A percentile compares a stretch with the other conserved stretches of the same genome.
Conservation (phyloP, 768 basidiomycete genomes). For the Paxillus rubicundulus region DNA sequence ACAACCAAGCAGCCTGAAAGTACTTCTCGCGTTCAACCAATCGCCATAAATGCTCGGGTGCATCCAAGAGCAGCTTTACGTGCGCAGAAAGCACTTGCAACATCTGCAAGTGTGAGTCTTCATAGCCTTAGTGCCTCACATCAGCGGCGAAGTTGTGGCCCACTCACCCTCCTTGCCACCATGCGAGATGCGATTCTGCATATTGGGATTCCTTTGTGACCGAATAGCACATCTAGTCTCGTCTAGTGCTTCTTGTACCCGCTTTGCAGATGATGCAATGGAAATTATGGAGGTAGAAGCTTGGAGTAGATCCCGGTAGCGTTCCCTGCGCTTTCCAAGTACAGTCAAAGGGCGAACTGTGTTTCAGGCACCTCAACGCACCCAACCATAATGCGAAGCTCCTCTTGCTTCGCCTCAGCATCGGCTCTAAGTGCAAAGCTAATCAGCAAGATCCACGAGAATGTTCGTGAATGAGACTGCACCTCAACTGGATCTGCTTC, state of each 20-base stretch:
- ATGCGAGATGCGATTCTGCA: slow-evolving; percentile 40
- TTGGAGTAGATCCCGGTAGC: slow-evolving; percentile 83
- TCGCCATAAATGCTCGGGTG: slow-evolving; percentile 89
- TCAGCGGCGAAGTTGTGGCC: neutral
- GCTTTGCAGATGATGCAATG: slow-evolving; percentile 65
- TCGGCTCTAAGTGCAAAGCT: slow-evolving; percentile 50
- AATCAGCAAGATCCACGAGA: slow-evolving; percentile 1
- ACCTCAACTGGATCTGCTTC: slow-evolving; percentile 71
- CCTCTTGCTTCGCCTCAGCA: slow-evolving; percentile 85
- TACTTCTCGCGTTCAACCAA: slow-evolving; percentile 79
- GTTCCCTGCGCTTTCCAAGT: slow-evolving; percentile 73
- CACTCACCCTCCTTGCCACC: slow-evolving; percentile 44
- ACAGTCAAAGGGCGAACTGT: slow-evolving; percentile 29
- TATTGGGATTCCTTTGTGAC: slow-evolving; percentile 43
- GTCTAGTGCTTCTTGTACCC: slow-evolving; percentile 59
- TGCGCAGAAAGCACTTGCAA: slow-evolving; percentile 82
- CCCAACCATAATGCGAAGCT: slow-evolving; percentile 89
- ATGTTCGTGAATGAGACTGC: slow-evolving; percentile 9
- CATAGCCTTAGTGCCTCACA: slow-evolving; percentile 1
- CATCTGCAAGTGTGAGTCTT: slow-evolving; percentile 66
- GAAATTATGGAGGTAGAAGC: slow-evolving; percentile 83
- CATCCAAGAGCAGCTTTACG: slow-evolving; percentile 87
- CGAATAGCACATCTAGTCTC: slow-evolving; percentile 57
- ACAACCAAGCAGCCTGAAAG: slow-evolving; percentile 83
- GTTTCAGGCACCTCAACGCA: slow-evolving; percentile 44